Base-by-base conservation (phyloP, 495 filamentous ascomycete genomes). In the Ramalina intermedia region DNA sequence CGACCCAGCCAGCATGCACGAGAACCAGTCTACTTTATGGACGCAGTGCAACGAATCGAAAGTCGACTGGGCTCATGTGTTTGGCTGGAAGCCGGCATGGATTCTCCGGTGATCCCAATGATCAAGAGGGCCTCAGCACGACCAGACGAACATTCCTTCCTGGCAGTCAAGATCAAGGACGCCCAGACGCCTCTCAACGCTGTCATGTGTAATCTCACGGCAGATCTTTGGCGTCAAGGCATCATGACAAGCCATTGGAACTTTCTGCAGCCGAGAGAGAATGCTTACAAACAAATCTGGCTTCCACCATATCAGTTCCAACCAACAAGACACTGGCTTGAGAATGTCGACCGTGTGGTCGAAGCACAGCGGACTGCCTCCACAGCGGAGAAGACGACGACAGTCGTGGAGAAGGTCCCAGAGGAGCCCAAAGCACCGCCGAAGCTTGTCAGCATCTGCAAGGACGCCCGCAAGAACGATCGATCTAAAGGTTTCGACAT, bases 291-390 rank as follows among this genome's bases (percentile, higher is more conserved):
- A 12, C 54, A 47, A 7, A n/a, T 76, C 6, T 41, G 60, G 6
- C 65, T 79, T 2, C 75, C 75, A 8, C 69, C 74, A 0, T 78
- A 76, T 46, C 68, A 75, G 46, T 79, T 79, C 41, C 69, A 73
- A 18, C 66, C 65, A 39, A 55, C 63, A 0, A 26, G 50, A 0
- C 68, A 73, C 41, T 72, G 68, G 68, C 44, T 69, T 23, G 14
- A n/a, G 5, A 45, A 46, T 7, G 35, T 46, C 12, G 52, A 49
- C 5, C 41, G 47, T 1, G 52, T 13, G 8, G 29, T 53, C 27
- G 51, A 53, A 33, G 42, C 47, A 14, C 24, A 54, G 41, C 23
- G 43, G 26, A 50, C 42, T 27, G 27, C 29, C n/a, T 33, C 29
- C 29, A 26, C 36, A 8, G 29, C 27, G 20, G 46, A 48, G 38